These are phyloP conservation scores for Canavalia ensiformis DNA, from an alignment of 306 rosid species.

Conservation along the genomic window DNA sequence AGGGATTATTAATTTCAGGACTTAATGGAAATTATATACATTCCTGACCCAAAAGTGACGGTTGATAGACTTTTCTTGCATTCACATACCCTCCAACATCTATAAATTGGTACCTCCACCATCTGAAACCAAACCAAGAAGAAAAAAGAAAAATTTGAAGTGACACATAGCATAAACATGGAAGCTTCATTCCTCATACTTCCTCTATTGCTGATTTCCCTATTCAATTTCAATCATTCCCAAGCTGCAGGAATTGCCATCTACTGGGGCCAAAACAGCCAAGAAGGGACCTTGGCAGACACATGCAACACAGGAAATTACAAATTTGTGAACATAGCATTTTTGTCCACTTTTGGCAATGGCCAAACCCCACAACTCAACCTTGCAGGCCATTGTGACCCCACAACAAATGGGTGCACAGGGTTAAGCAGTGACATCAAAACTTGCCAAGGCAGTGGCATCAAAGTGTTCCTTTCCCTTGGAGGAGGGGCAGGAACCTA, in stretches of 20 bases:
- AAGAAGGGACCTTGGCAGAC: background rate
- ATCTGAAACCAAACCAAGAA: background rate
- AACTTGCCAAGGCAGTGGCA: slow-evolving; percentile 16
- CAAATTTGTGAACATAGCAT: slow-evolving; percentile 3
- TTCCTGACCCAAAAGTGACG: too few species aligned
- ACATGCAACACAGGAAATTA: slow-evolving; percentile 14
- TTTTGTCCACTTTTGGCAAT: slow-evolving; percentile 55
- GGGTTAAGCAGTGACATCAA: slow-evolving; percentile 45
- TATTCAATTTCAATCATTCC: slow-evolving; percentile 35
- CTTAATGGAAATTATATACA: too few species aligned
- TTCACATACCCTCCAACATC: background rate
- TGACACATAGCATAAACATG: slow-evolving; percentile 36
- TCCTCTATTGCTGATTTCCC: slow-evolving; percentile 45
- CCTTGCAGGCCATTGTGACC: slow-evolving; percentile 56
- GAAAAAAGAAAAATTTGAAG: too few species aligned
- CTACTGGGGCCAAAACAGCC: slow-evolving; percentile 30
- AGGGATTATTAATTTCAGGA: too few species aligned
- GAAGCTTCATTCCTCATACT: slow-evolving; percentile 36
- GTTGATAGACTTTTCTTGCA: slow-evolving; percentile 6
- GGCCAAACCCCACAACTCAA: slow-evolving; percentile 51
- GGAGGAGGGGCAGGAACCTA: slow-evolving; percentile 56
- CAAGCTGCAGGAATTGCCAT: slow-evolving; percentile 45
- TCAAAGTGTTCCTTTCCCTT: slow-evolving; percentile 67
- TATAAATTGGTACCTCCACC: slow-evolving; percentile 33
- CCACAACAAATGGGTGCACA: slow-evolving; percentile 44